phyloP scores from a whole-genome alignment of 306 rosid species.

The Prunus fruticosa region DNA sequence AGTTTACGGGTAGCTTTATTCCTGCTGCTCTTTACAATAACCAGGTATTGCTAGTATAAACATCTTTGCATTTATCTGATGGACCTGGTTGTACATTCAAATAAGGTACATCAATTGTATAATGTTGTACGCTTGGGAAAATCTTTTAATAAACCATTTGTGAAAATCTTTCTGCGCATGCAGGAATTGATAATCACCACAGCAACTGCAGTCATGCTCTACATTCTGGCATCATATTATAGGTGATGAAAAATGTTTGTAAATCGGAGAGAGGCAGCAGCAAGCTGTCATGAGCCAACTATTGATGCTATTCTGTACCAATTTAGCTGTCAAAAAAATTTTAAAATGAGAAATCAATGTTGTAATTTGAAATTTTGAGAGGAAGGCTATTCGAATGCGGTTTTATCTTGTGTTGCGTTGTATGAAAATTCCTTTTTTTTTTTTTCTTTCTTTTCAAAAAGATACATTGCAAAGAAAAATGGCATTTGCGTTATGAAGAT shows the following conservation, averaged over 20 bases:
- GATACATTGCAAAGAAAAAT: too few species aligned
- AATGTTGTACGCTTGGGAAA: background rate
- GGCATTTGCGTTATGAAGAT: too few species aligned
- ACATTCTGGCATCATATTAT: conserved; percentile 71
- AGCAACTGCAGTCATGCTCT: conserved; percentile 63
- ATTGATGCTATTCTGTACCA: background rate
- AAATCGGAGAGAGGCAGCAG: conserved; percentile 14
- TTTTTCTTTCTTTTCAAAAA: too few species aligned
- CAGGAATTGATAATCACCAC: conserved; percentile 87
- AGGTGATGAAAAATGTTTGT: conserved; percentile 46
- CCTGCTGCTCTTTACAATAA: conserved; percentile 76
- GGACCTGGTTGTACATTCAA: background rate
- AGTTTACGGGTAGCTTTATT: conserved; percentile 64
- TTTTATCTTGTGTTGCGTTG: background rate
- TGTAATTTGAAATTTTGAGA: conserved; percentile 5
- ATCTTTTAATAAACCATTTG: background rate
- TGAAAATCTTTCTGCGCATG: conserved; percentile 14
- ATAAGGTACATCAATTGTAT: background rate
- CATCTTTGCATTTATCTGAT: conserved; percentile 6
- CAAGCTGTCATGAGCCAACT: conserved; percentile 12
- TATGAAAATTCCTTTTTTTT: too few species aligned
- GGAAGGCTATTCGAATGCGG: background rate
- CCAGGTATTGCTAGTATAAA: conserved; percentile 56
- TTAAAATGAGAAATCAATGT: background rate
- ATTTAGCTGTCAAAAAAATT: conserved; percentile 8